A percentile compares a stretch with the other conserved stretches of the same genome.
phyloP scores from a whole-genome alignment of 2,329 filamentous ascomycete species.

The Fusarium palustre region DNA sequence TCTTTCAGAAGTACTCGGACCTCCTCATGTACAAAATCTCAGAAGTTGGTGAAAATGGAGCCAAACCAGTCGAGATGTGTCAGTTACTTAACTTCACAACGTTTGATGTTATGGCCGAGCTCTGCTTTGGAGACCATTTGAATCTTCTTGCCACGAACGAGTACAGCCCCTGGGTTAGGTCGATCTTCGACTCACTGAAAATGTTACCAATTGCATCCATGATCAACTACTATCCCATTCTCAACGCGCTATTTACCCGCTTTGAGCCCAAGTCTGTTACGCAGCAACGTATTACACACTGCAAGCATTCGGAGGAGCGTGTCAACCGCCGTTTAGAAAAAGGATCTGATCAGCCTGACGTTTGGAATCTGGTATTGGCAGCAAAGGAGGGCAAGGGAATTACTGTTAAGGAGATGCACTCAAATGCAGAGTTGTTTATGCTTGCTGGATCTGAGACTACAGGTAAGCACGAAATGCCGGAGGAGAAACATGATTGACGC shows the following conservation, averaged over 20 bases:
- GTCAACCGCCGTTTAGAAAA: slow-evolving; percentile 6
- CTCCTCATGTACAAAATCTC: slow-evolving; percentile 21
- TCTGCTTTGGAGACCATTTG: slow-evolving; percentile 47
- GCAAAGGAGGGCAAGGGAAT: slow-evolving; percentile 26
- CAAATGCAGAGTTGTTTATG: slow-evolving; percentile 24
- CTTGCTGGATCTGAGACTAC: slow-evolving; percentile 29
- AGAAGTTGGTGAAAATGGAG: slow-evolving; percentile 12
- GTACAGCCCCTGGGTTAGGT: slow-evolving; percentile 46
- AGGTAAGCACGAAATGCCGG: not conserved
- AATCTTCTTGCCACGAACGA: slow-evolving; percentile 39
- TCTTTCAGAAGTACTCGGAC: slow-evolving; percentile 15
- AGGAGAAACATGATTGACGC: fast-evolving
- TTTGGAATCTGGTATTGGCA: slow-evolving; percentile 18
- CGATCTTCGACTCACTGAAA: slow-evolving; percentile 36
- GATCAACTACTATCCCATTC: slow-evolving; percentile 17
- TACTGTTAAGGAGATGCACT: slow-evolving; percentile 24
- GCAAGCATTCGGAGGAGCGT: slow-evolving; percentile 13
- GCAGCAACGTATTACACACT: slow-evolving; percentile 12
- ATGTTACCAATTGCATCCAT: slow-evolving; percentile 4
- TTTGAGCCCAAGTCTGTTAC: slow-evolving; percentile 21
- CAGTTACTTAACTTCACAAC: slow-evolving; percentile 37
- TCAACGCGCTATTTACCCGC: not conserved
- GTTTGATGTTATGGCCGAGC: slow-evolving; percentile 47
- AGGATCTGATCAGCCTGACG: slow-evolving; percentile 24
- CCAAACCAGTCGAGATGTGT: slow-evolving; percentile 12